Conservation (phyloP, 768 basidiomycete species). For the Brasilioporus rufonigricans region DNA sequence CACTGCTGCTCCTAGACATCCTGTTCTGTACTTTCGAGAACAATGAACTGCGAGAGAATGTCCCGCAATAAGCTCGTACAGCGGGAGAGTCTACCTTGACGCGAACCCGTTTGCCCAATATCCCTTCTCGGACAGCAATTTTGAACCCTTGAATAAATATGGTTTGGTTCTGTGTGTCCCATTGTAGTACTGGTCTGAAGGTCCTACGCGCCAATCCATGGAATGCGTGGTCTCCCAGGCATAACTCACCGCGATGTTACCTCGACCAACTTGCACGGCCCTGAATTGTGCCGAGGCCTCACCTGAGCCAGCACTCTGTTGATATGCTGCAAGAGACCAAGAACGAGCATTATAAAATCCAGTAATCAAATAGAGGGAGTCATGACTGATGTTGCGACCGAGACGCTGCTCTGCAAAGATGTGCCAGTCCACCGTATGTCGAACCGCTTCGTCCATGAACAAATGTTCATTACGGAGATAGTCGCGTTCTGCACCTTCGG, state of each 20-base stretch:
- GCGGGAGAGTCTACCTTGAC: constrained; percentile 1
- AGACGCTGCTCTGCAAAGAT: constrained; percentile 17
- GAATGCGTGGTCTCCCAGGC: constrained; percentile 11
- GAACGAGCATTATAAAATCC: constrained; percentile 11
- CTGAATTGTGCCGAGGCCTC: constrained; percentile 1
- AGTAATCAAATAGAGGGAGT: constrained; percentile 12
- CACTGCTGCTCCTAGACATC: background rate
- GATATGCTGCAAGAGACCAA: constrained; percentile 30
- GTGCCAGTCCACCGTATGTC: constrained; percentile 30
- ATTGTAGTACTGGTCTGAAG: background rate
- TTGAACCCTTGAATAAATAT: constrained; percentile 25
- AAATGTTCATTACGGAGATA: constrained; percentile 21
- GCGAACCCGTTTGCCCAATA: constrained; percentile 2
- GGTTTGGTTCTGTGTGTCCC: constrained; percentile 19
- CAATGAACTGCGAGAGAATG: background rate
- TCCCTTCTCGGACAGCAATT: constrained; percentile 3
- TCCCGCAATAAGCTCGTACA: background rate
- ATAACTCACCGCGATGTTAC: constrained; percentile 13
- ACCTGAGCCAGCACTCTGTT: background rate
- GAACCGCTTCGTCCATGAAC: constrained; percentile 21
- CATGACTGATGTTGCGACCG: background rate
- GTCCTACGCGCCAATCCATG: constrained; percentile 8
- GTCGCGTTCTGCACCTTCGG: constrained; percentile 26
- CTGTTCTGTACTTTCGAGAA: background rate
- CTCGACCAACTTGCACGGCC: constrained; percentile 3